phyloP scores from a whole-genome alignment of 225 moss, liverwort and hornwort genomes.

The Straminergon stramineum region DNA sequence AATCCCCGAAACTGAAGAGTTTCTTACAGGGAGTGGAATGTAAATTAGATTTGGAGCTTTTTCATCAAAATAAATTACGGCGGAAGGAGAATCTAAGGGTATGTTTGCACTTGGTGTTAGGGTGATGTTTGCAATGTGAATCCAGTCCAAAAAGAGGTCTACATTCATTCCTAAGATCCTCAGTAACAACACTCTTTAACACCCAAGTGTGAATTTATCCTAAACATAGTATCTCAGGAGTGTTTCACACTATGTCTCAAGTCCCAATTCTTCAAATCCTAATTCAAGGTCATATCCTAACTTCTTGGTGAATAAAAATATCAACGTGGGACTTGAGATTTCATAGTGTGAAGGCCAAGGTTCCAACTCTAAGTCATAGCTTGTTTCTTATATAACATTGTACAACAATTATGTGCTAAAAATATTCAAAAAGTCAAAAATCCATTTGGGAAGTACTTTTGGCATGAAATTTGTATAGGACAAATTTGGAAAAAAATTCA shows the following conservation, averaged over 20 bases:
- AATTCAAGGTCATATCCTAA: rapidly evolving
- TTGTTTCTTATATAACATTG: neutral
- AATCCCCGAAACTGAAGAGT: rapidly evolving
- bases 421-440: neutral
- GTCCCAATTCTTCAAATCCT: neutral
- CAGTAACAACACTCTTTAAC: no score
- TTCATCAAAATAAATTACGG: neutral
- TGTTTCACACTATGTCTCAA: rapidly evolving
- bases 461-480: neutral
- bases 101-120: no score
- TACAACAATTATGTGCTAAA: neutral
- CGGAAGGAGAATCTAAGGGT: no score
- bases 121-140: no score
- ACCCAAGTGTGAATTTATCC: no score
- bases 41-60: neutral
- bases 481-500: neutral
- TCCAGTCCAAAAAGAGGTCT: no score
- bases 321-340: neutral
- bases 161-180: no score
- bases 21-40: neutral
- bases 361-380: neutral
- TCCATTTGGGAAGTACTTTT: neutral
- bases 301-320: neutral
- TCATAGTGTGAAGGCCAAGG: neutral
- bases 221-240: neutral